Base-by-base conservation (phyloP, 1,139 yeast genomes). In the Blastobotrys capitulatus region DNA sequence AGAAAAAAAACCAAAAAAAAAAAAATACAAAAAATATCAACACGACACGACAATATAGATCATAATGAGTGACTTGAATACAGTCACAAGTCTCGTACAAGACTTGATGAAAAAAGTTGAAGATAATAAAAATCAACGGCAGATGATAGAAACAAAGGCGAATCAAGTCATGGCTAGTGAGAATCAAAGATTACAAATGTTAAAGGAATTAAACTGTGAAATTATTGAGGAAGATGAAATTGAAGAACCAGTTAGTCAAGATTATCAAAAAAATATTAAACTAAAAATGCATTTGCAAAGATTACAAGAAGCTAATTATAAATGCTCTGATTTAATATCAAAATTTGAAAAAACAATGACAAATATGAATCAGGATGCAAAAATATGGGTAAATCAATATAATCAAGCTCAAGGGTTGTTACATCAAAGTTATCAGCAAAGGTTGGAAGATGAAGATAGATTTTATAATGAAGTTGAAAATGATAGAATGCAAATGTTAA, bases 281-380 rank as follows among this genome's bases (percentile, higher is more conserved):
- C 54, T 63, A 9, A 57, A 57, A 36, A 49, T 60, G 26, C 59
- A 60, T 42, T 53, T 62, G 13, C 66, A 63, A 43, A 54, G 57
- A 22, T 54, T 60, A 6, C 56, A 59, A 45, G 60, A 57, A 31
- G 51, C 57, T 13, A 63, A 59, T 19, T 42, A 48, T 8, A 55
- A 57, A 44, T 51, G 57, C 36, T 49, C 49, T 6, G 58, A 56
- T 22, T 38, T 60, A 18, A 44, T 61, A n/a, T 49, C 48, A 16
- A 53, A 54, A 27, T 63, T 58, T 41, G 62, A 59, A 42, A 44
- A 48, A 22, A 53, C 61, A 1, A 35, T 60, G 44, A 50, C 54
- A 25, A 54, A 51, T 27, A 48, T 61, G 10, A 43, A 51, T 12
- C 53, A 52, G 19, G 57, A 55, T 9, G 46, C 60, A 12, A 49